Evolutionary conservation across 306 rosid genomes (phyloP).

Genomic region (Psophocarpus tetragonolobus): DNA sequence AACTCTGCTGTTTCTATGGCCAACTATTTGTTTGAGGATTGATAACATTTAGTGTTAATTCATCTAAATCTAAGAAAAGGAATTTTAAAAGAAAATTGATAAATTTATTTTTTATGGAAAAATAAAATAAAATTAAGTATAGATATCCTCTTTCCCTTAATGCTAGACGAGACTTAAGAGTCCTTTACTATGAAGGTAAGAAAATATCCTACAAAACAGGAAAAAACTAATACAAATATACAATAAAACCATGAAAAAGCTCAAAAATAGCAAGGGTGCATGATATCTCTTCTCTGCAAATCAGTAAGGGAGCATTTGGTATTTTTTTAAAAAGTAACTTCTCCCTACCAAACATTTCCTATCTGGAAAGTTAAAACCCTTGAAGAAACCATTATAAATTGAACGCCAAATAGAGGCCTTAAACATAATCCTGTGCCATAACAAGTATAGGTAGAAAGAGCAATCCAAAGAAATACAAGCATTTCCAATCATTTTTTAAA

Average conservation of each 20-base stretch:
- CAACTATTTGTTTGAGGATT: conserved; percentile 5
- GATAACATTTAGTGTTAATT: conserved; percentile 4
- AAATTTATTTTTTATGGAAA: background rate
- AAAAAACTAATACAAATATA: background rate
- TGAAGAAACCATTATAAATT: conserved; percentile 1
- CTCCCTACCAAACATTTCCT: no score
- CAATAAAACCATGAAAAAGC: conserved; percentile 17
- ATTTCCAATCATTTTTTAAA: background rate
- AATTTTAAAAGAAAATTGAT: background rate
- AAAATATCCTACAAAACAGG: background rate
- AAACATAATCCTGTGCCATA: background rate
- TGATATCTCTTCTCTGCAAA: conserved; percentile 4
- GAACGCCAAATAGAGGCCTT: conserved; percentile 21
- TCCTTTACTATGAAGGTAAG: background rate
- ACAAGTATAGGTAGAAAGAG: background rate
- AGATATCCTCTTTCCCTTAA: background rate
- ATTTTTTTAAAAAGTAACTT: no score
- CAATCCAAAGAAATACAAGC: background rate
- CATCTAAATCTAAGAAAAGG: background rate
- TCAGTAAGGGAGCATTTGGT: background rate
- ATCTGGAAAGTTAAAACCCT: no score
- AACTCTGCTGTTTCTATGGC: background rate
- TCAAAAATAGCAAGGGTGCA: background rate
- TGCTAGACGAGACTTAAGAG: background rate
- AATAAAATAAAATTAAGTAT: background rate